Base-by-base conservation (phyloP, 495 filamentous ascomycete genomes). In the Hapsidospora chrysogenum region DNA sequence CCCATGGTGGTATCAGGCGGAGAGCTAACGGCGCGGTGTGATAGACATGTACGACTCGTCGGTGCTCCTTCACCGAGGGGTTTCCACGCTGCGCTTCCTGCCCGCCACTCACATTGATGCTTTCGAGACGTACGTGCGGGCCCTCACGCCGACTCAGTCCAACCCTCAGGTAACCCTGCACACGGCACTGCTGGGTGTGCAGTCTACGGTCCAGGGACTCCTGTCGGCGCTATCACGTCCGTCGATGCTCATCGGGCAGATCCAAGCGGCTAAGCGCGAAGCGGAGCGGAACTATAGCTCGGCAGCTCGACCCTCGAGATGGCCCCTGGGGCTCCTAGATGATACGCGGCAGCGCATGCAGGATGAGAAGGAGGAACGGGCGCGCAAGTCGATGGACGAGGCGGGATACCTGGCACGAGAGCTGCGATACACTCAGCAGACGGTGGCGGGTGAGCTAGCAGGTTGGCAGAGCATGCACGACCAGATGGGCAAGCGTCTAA, bases 381-480 rank as follows among this genome's bases (percentile, higher is more conserved):
- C 79, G 17, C 63, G 64, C 30, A 68, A 71, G 17, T 66, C 64
- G 10, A 66, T 77, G 41, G 51, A 60, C 13, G 80, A 94, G 44
- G 57, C 79, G 7, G 63, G 72, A 22, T 63, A 61, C 17, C 50
- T 93, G 13, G 74, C 76, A 0, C 70, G 70, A 31, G 92, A 99
- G 48, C 53, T 99, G 14, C 60, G 81, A 22, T 95, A 92, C 50
- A 94, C 85, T 33, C 86, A 94, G 56, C 80, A 86, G 52, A 82
- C 86, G 8, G 86, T 95, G 4, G 87, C 92, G 9, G 64, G 73
- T 6, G 92, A 99, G 52, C 50, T 99, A 39, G 87, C 89, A 1
- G 86, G 83, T 2, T 96, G 87, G 80, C 82, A 92, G 46, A 84
- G 89, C 10, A 72, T 82, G 62, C 74, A 85, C 34, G 84, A 78